Base-by-base conservation (phyloP, 2,329 filamentous ascomycete species). In the Magnaporthiopsis rhizophila region DNA sequence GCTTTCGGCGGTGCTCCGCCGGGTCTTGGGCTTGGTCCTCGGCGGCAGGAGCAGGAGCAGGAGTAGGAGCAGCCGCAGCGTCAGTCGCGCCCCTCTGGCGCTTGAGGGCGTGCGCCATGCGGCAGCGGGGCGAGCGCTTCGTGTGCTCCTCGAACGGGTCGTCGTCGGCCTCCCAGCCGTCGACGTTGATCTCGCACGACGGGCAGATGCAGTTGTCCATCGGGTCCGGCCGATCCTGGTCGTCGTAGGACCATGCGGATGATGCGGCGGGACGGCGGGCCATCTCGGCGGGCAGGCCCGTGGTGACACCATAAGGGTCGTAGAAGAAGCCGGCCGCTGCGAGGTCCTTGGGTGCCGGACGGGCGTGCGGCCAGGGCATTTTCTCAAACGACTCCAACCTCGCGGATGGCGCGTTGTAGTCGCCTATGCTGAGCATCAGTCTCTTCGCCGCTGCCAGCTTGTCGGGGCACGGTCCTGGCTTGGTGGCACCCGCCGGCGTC, bases 61-160 rank as follows among this genome's bases (percentile, higher is more conserved):
- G 28, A 30, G 28, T 5, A 30, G 28, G 28, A 30, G 28, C 28
- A 30, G 28, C 3, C 28, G 28, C 28, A 5, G 28, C n/a, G n/a
- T n/a, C n/a, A n/a, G n/a, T n/a, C 12, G 6, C 56, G n/a, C 53
- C 6, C 34, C 28, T 13, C 62, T 59, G 34, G 21, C 38, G 62
- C 26, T 36, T 59, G 56, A 64, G 58, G 15, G n/a, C 11, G 8
- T 15, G 13, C 5, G 57, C 62, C 26, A 64, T 60, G 36, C 38
- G 26, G 62, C 62, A 64, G 3, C 7, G 18, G 5, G 58, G 58
- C 38, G 53, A 60, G n/a, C 12, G 30, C 24, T 2, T 36, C 38
- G 53, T 24, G 30, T 64, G 62, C 34, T 32, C 34, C 24, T 38
- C 58, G 58, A 59, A 64, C 24, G 62, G 62, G 36, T 64, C 62